These are phyloP conservation scores for Mycena floridula DNA, from an alignment of 768 basidiomycete species.

Conservation along the genomic window DNA sequence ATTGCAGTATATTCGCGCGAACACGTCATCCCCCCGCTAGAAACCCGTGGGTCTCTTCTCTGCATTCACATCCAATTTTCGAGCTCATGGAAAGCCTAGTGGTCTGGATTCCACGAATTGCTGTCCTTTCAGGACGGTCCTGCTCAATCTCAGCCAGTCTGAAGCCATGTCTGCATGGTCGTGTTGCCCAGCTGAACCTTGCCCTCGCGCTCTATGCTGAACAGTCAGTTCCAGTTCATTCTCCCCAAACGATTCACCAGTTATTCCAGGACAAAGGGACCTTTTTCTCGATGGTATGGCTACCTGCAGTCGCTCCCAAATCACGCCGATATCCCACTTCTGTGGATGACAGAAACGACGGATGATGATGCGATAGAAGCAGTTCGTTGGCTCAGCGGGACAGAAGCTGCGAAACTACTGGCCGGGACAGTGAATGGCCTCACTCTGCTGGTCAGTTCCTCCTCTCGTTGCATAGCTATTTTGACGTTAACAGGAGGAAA, in stretches of 20 bases:
- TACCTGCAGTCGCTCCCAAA: conserved; percentile 62
- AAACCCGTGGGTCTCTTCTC: conserved; percentile 26
- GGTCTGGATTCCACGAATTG: conserved; percentile 54
- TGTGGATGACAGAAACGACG: conserved; percentile 40
- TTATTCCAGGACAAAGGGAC: conserved; percentile 37
- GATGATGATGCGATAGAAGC: conserved; percentile 24
- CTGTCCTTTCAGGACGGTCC: conserved; percentile 56
- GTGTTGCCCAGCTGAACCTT: conserved; percentile 53
- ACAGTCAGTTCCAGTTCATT: conserved; percentile 41
- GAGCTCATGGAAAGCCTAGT: conserved; percentile 41
- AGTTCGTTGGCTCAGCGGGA: conserved; percentile 33
- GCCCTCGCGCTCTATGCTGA: conserved; percentile 61
- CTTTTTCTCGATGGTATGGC: conserved; percentile 50
- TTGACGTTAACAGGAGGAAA: conserved; percentile 18
- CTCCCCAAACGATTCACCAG: conserved; percentile 3
- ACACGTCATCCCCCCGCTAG: background rate
- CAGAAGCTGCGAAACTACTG: conserved; percentile 29
- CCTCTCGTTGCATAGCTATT: background rate
- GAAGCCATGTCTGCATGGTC: conserved; percentile 41
- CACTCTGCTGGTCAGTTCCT: background rate
- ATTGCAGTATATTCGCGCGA: conserved; percentile 2
- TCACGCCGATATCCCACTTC: conserved; percentile 49
- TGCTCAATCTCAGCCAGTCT: conserved; percentile 43
- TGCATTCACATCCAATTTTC: conserved; percentile 19
- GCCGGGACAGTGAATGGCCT: background rate